Base-by-base conservation (phyloP, 306 rosid genomes). In the Citrullus colocynthis region DNA sequence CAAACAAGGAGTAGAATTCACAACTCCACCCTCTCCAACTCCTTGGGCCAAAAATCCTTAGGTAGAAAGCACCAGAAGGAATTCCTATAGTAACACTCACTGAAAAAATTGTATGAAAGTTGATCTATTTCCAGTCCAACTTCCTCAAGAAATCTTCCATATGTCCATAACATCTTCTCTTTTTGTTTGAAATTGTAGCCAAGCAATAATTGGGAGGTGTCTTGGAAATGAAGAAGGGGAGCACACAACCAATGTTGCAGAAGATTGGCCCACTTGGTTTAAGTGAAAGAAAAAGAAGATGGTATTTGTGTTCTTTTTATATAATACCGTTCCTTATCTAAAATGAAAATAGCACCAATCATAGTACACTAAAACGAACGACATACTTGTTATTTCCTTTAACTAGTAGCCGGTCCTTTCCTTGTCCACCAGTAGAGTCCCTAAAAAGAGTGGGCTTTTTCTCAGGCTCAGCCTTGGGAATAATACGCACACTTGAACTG, bases 381-480 rank as follows among this genome's bases (percentile, higher is more conserved):
- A 71, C 86, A 80, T 86, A 93, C 98, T 85, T 87, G 62, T 83
- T 93, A 79, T 82, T 90, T 81, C 90, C 93, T 86, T 83, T 90
- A 72, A 77, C 81, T 65, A 82, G 76, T 77, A 70, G 36, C 56
- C 87, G 84, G 59, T 91, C 96, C 84, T 83, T 87, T 79, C 81
- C 82, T 84, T 82, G 81, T 84, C 90, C 90, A 80, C 85, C 77
- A 10, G 70, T 65, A 65, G 89, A 79, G 82, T 84, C 93, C 84
- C 86, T 89, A 73, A 82, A 78, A 82, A 81, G 82, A 79, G 84
- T 37, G 78, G 82, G 84, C 83, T 87, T 93, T 45, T 70, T 70
- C 69, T 86, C 96, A 58, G 24, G 81, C 82, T 88, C 98, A 55
- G 84, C 84, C 90, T 85, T 89, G 69, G 81, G 41, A 82, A 83